These are phyloP conservation scores for Trametes pubescens DNA, from an alignment of 1,284 basidiomycete genomes.

Conservation along the genomic window DNA sequence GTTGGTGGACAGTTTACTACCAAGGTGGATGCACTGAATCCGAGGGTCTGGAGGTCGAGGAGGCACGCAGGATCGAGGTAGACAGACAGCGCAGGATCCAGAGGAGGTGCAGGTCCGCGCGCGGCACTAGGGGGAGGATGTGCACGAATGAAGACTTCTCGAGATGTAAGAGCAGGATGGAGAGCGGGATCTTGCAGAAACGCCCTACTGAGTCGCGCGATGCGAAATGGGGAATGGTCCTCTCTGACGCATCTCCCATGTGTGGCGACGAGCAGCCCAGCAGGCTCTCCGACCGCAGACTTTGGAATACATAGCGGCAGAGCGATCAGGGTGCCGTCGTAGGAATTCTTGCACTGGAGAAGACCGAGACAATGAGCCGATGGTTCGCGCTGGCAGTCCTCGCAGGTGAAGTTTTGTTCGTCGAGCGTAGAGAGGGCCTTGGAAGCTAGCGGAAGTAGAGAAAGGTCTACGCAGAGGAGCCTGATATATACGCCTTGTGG, in stretches of 20 bases:
- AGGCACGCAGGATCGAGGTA: not conserved
- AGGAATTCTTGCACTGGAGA: not conserved
- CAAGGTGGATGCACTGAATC: not conserved
- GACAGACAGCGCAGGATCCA: not conserved
- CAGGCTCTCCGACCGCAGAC: not conserved
- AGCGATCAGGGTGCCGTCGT: not conserved
- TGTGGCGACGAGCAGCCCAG: not conserved
- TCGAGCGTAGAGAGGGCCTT: not conserved
- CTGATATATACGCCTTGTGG: slow-evolving; percentile 1
- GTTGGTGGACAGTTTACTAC: not conserved
- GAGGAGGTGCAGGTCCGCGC: not conserved
- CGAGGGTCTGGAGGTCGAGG: not conserved
- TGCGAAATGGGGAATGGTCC: not conserved
- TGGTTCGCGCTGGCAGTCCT: not conserved
- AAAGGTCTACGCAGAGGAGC: not conserved
- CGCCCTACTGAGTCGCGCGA: not conserved
- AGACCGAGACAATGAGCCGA: not conserved
- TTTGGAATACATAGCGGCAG: not conserved
- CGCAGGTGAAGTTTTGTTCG: not conserved
- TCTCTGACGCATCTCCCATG: not conserved
- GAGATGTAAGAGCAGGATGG: not conserved
- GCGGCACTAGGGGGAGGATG: not conserved
- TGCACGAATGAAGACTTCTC: not conserved
- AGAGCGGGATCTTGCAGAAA: not conserved
- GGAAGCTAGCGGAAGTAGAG: not conserved